A percentile compares a stretch with the other conserved stretches of the same genome.
Conservation (phyloP, 108 stramenopile genomes). For the Pseudonitzschia delicatissima region DNA sequence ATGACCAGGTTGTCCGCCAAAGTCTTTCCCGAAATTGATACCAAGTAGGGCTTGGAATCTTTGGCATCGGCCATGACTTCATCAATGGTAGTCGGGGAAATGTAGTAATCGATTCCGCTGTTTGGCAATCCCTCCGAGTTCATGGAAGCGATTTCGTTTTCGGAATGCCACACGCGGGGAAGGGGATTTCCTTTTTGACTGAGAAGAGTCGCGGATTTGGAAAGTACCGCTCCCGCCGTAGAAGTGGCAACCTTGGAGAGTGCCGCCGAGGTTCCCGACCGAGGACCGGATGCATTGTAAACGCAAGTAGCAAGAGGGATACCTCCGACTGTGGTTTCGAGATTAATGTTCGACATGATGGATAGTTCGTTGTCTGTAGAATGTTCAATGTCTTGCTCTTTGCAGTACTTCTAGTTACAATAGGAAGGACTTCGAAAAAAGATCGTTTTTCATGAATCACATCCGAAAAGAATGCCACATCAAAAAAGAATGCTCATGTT, state of each 20-base stretch:
- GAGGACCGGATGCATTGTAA: conserved; percentile 92
- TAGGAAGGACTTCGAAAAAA: too few relatives aligned
- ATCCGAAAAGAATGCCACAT: too few relatives aligned
- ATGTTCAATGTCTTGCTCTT: too few relatives aligned
- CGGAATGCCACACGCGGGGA: conserved; percentile 60
- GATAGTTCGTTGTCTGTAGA: too few relatives aligned
- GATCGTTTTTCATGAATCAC: too few relatives aligned
- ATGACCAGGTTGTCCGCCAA: conserved; percentile 83
- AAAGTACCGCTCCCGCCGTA: conserved; percentile 64
- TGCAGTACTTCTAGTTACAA: too few relatives aligned
- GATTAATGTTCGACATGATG: conserved; percentile 1
- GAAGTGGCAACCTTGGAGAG: conserved; percentile 76
- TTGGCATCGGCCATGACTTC: conserved; percentile 49
- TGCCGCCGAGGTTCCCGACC: conserved; percentile 82
- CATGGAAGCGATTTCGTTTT: conserved; percentile 49
- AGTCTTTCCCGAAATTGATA: conserved; percentile 80
- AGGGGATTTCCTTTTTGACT: conserved; percentile 80
- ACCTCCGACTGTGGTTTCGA: conserved; percentile 58
- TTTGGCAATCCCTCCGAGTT: conserved; percentile 94
- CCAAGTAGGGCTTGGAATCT: conserved; percentile 82
- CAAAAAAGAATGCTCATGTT: too few relatives aligned
- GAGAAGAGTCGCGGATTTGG: conserved; percentile 79
- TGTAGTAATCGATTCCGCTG: conserved; percentile 89
- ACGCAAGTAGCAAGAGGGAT: conserved; percentile 67
- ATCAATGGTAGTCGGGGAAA: conserved; percentile 57